phyloP scores from a whole-genome alignment of 2,329 filamentous ascomycete genomes.

The Albophoma yamanashiensis region DNA sequence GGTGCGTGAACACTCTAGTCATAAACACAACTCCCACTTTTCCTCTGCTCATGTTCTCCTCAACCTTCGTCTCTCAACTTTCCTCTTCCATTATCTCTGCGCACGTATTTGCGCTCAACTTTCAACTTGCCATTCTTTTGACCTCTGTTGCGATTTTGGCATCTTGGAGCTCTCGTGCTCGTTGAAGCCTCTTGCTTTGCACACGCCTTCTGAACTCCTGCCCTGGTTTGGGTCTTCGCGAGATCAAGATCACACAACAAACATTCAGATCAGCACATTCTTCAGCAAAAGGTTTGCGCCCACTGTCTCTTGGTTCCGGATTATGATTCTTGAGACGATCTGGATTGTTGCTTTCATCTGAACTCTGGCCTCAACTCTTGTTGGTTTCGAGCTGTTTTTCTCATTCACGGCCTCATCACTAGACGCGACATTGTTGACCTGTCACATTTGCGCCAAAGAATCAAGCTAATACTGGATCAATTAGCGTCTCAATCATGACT shows the following conservation, averaged over 20 bases:
- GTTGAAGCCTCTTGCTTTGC: neutral
- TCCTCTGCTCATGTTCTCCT: neutral
- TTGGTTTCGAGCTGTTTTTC: neutral
- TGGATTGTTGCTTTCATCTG: neutral
- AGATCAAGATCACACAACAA: neutral
- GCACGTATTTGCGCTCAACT: neutral
- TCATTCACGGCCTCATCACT: neutral
- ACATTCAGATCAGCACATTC: neutral
- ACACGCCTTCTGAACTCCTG: neutral
- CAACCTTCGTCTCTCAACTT: neutral
- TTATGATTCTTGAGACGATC: neutral
- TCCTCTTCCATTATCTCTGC: neutral
- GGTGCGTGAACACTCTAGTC: neutral
- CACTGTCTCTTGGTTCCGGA: neutral
- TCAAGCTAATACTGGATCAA: neutral
- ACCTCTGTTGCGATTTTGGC: neutral
- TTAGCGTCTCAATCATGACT: neutral
- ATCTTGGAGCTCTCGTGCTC: neutral
- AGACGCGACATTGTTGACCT: neutral
- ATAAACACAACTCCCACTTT: neutral
- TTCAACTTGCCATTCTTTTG: neutral
- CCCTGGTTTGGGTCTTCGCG: neutral
- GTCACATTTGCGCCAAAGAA: neutral
- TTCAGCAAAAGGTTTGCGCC: neutral
- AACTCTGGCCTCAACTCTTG: neutral